phyloP scores from a whole-genome alignment of 208 protist species.

The Leishmania amazonensis region DNA sequence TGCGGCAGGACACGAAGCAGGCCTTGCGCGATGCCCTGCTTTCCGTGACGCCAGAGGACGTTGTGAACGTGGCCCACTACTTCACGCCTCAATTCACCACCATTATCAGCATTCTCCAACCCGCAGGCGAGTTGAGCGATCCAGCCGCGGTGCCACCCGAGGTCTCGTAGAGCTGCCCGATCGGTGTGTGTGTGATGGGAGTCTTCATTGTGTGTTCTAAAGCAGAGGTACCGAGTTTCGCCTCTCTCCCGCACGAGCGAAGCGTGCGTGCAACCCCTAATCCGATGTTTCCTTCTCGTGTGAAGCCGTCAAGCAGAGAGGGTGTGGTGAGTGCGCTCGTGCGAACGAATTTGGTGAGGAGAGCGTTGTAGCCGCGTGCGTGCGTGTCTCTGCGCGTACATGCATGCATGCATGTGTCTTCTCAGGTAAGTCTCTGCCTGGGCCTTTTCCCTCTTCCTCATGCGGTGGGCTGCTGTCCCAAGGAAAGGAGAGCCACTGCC shows the following conservation, averaged over 20 bases:
- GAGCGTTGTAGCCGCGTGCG: background rate
- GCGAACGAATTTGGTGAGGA: background rate
- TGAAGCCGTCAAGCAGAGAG: background rate
- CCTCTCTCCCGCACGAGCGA: background rate
- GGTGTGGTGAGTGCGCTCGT: background rate
- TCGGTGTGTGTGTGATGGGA: background rate
- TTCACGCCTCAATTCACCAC: slow-evolving; percentile 38
- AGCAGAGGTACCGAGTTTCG: background rate
- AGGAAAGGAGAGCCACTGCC: background rate
- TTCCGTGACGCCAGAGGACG: slow-evolving; percentile 59
- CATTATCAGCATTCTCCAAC: slow-evolving; percentile 40
- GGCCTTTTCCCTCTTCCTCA: background rate
- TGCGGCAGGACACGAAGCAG: slow-evolving; percentile 71
- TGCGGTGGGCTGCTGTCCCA: background rate
- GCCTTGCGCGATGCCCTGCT: slow-evolving; percentile 77
- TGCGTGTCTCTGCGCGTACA: background rate
- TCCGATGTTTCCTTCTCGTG: background rate
- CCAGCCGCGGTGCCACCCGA: background rate
- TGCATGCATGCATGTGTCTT: background rate
- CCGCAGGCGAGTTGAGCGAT: slow-evolving; percentile 10
- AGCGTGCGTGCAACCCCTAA: background rate
- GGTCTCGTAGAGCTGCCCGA: background rate
- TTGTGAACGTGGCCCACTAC: slow-evolving; percentile 61
- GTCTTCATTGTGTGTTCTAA: background rate
- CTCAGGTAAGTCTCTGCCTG: background rate